Evolutionary conservation across 176 grass and related monocot genomes (phyloP), one percentile per base, ranked within the genome.

Genomic region (Chloris gayana): DNA sequence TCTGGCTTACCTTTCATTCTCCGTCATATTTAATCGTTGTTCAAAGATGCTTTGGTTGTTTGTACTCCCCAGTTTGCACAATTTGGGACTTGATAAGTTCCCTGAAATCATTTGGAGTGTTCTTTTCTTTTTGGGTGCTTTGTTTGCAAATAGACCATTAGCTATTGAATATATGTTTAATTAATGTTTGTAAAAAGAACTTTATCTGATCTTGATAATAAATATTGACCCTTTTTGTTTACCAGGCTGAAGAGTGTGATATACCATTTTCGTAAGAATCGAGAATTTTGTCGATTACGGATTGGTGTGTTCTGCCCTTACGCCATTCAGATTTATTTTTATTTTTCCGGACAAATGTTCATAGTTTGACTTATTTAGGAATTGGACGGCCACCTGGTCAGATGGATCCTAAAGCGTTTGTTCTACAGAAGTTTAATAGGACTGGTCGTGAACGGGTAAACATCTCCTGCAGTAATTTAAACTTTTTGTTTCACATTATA

Each of bases 371-470:
- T 80, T 53, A 57, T 90, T 78, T 74, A 98, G 92, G 90, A 80
- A 93, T 95, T 60, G 90, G 95, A 75, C 79, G 88, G 41, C 92
- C 90, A 44, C 83, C 92, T 73, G 90, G 92, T 45, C 88, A 93
- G 82, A 98, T 98, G 95, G 95, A 98, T 76, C 95, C 90, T 10
- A 98, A 89, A 68, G 90, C 95, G 63, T 98, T 98, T 89, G 81
- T 87, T 72, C 90, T 98, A 75, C 90, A 98, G 72, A 94, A 88
- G 62, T 98, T 98, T 66, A 95, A 89, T 64, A 89, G 76, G 73
- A 86, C 63, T 71, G 83, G 85, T 22, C 86, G 88, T 64, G 90
- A 89, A 90, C 78, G 78, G 88, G 90, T 98, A 91, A 82, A 72
- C 62, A 60, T 56, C 41, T 74, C 70, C 39, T 74, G 61, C 37